Conservation (phyloP, 2,329 filamentous ascomycete genomes). For the Fusarium sp. region DNA sequence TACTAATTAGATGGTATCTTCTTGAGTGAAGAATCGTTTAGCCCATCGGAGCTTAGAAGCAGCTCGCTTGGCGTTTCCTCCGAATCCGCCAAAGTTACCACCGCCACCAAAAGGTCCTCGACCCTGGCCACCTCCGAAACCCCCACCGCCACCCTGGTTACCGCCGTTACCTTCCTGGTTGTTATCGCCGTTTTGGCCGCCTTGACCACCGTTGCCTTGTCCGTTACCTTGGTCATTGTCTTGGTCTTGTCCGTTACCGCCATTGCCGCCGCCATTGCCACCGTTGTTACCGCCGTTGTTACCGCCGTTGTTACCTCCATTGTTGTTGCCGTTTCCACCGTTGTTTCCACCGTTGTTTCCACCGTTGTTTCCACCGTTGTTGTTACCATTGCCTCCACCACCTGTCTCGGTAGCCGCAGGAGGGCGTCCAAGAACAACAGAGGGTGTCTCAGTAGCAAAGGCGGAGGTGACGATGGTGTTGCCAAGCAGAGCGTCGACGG, state of each 20-base stretch:
- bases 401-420: constrained; percentile 9
- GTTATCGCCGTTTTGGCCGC: neutral
- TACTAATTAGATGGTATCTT: neutral
- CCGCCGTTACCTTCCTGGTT: neutral
- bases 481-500: constrained; percentile 54
- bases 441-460: constrained; percentile 52
- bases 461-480: constrained; percentile 45
- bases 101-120: neutral
- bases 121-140: neutral
- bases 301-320: neutral
- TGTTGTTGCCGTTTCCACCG: neutral
- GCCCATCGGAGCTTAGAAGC: constrained; percentile 27
- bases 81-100: constrained; percentile 8
- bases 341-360: constrained; percentile 16
- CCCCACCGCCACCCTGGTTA: neutral
- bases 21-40: constrained; percentile 10
- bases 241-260: neutral
- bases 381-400: constrained; percentile 5
- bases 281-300: neutral
- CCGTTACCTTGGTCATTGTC: neutral
- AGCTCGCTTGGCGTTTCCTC: constrained; percentile 29
- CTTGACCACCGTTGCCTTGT: neutral
- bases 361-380: constrained; percentile 6
- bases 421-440: constrained; percentile 35
- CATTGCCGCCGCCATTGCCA: neutral